phyloP scores from a whole-genome alignment of 352 stramenopile species.

The Pythium periplocum region DNA sequence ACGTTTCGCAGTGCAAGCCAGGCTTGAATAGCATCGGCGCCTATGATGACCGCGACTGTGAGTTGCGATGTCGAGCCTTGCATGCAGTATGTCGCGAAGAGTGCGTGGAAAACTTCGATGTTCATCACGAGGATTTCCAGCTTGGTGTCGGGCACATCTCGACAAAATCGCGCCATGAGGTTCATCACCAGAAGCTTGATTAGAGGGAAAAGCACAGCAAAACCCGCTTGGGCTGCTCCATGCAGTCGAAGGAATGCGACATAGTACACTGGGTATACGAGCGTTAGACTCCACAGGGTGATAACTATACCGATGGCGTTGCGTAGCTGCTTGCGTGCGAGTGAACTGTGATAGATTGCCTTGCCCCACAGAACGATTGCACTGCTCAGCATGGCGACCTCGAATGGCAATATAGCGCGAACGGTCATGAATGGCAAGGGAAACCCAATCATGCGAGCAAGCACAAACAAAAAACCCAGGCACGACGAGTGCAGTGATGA shows the following conservation, averaged over 20 bases:
- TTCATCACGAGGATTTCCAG: slow-evolving; percentile 21
- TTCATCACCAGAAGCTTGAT: slow-evolving; percentile 11
- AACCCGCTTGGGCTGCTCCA: slow-evolving; percentile 1
- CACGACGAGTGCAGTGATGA: slow-evolving; percentile 4
- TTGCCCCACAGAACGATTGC: slow-evolving; percentile 9
- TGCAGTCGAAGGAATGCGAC: slow-evolving; percentile 1
- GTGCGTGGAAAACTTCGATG: slow-evolving; percentile 19
- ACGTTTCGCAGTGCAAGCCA: slow-evolving; percentile 4
- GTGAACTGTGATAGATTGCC: background rate
- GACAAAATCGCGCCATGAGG: slow-evolving; percentile 12
- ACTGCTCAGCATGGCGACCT: background rate
- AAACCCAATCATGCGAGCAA: slow-evolving; percentile 22
- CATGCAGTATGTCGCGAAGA: slow-evolving; percentile 39
- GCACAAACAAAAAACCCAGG: slow-evolving; percentile 5
- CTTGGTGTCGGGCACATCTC: slow-evolving; percentile 19
- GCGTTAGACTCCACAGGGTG: background rate
- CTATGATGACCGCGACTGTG: slow-evolving; percentile 21
- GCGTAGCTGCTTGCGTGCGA: background rate
- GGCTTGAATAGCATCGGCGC: slow-evolving; percentile 13
- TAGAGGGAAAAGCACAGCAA: slow-evolving; percentile 3
- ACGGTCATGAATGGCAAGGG: slow-evolving; percentile 25
- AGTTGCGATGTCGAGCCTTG: slow-evolving; percentile 27
- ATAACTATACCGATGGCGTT: background rate
- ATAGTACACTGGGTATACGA: slow-evolving; percentile 7
- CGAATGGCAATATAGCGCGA: slow-evolving; percentile 15